phyloP scores from a whole-genome alignment of 2,329 filamentous ascomycete genomes.

The Monosporascus cannonballus region DNA sequence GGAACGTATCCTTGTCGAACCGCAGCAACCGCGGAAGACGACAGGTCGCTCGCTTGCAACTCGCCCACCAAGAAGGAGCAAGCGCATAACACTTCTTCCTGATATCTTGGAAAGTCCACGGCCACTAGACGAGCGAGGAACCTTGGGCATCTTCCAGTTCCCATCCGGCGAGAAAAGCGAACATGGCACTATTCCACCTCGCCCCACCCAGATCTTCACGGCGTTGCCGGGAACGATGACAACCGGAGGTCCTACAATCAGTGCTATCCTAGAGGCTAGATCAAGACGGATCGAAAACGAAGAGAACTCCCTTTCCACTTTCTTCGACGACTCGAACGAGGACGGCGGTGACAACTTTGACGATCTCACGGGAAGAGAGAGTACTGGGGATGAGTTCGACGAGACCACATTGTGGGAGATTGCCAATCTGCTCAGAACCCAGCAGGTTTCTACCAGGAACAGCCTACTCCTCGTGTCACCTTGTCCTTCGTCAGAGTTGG shows the following conservation, averaged over 20 bases:
- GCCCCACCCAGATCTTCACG: constrained; percentile 31
- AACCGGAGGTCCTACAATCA: constrained; percentile 28
- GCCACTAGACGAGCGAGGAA: constrained; percentile 52
- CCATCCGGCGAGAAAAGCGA: constrained; percentile 61
- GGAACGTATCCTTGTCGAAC: constrained; percentile 10
- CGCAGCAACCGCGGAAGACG: constrained; percentile 16
- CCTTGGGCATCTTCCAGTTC: constrained; percentile 60
- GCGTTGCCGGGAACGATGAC: constrained; percentile 49
- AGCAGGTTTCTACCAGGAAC: constrained; percentile 44
- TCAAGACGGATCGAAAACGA: constrained; percentile 30
- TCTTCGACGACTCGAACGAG: constrained; percentile 56
- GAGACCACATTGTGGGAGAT: constrained; percentile 60
- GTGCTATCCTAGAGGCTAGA: constrained; percentile 25
- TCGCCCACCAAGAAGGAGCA: constrained; percentile 48
- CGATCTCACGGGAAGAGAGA: constrained; percentile 28
- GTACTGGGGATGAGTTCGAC: constrained; percentile 49
- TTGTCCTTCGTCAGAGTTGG: constrained; percentile 6
- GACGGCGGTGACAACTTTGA: constrained; percentile 37
- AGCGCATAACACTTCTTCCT: constrained; percentile 52
- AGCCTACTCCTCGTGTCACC: constrained; percentile 38
- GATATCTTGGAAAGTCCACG: constrained; percentile 59
- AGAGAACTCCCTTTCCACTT: constrained; percentile 41
- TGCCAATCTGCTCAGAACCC: constrained; percentile 49
- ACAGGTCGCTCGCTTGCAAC: constrained; percentile 40
- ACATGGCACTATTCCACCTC: constrained; percentile 38